Evolutionary conservation across 75 land plant species (phyloP).

Genomic region (Pinus tabuliformis): DNA sequence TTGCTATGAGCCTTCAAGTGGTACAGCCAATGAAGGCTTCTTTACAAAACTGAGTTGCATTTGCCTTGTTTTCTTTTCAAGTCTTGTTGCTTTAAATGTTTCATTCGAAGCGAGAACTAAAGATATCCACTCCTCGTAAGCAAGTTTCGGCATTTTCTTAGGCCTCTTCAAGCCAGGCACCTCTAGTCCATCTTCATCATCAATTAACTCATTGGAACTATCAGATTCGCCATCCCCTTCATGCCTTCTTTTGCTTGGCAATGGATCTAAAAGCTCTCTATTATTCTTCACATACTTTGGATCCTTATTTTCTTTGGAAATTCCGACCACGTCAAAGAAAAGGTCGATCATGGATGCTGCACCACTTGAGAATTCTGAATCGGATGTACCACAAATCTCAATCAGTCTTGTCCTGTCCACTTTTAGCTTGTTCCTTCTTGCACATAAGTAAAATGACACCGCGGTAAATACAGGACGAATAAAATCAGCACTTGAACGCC

Average conservation of each 20-base stretch:
- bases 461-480: conserved; percentile 88
- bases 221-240: conserved; percentile 70
- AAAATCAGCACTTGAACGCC: conserved; percentile 77
- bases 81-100: conserved; percentile 12
- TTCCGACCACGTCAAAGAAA: conserved; percentile 82
- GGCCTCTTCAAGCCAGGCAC: no score
- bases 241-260: conserved; percentile 66
- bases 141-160: no score
- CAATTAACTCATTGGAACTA: conserved; percentile 22
- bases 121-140: no score
- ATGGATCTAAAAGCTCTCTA: conserved; percentile 73
- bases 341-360: conserved; percentile 83
- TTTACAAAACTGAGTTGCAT: conserved; percentile 39
- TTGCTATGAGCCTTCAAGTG: conserved; percentile 3
- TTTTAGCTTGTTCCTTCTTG: conserved; percentile 92
- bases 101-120: no score
- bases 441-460: conserved; percentile 89
- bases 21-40: conserved; percentile 14
- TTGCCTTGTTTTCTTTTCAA: conserved; percentile 46
- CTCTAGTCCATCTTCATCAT: no score
- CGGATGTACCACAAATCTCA: conserved; percentile 89
- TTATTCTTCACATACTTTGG: conserved; percentile 59
- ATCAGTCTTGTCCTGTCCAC: conserved; percentile 83
- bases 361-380: conserved; percentile 82
- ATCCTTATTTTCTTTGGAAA: conserved; percentile 80